Conservation (phyloP, 2,329 filamentous ascomycete species). For the Aspergillus fumigatiaffinis region DNA sequence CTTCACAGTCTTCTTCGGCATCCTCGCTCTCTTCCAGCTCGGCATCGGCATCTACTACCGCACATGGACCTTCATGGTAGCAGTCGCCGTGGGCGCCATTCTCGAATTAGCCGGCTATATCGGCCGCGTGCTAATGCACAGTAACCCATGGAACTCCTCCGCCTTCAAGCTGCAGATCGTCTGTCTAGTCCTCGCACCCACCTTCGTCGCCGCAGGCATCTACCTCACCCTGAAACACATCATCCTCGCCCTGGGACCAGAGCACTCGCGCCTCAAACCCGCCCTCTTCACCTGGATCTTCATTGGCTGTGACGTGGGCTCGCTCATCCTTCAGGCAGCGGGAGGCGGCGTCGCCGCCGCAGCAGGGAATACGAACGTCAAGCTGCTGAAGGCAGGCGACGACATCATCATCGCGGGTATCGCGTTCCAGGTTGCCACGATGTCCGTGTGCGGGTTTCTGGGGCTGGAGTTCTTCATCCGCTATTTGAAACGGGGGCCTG, state of each 20-base stretch:
- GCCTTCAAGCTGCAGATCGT: conserved; percentile 55
- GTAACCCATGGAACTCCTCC: conserved; percentile 48
- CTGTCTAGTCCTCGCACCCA: conserved; percentile 54
- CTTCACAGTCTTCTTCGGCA: conserved; percentile 50
- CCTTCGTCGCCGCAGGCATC: conserved; percentile 53
- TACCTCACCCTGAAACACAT: conserved; percentile 57
- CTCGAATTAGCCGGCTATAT: conserved; percentile 55
- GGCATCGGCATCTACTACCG: conserved; percentile 48
- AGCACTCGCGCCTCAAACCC: conserved; percentile 46
- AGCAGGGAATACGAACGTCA: conserved; percentile 35
- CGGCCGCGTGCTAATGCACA: conserved; percentile 51
- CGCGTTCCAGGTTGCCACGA: conserved; percentile 53
- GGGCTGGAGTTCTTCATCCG: conserved; percentile 46
- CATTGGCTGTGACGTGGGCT: conserved; percentile 55
- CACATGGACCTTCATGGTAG: conserved; percentile 55
- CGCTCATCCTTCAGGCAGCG: conserved; percentile 56
- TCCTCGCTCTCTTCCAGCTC: conserved; percentile 48
- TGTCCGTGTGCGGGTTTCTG: conserved; percentile 36
- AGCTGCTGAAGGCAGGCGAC: conserved; percentile 46
- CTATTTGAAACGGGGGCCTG: conserved; percentile 17
- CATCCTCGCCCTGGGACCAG: conserved; percentile 51
- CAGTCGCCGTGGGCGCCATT: conserved; percentile 45
- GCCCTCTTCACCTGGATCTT: conserved; percentile 57
- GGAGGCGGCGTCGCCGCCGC: conserved; percentile 57
- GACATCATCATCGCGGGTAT: conserved; percentile 58